Evolutionary conservation across 2,329 filamentous ascomycete genomes (phyloP), one percentile per base, ranked within the genome.

Genomic region (Blumeria graminis): DNA sequence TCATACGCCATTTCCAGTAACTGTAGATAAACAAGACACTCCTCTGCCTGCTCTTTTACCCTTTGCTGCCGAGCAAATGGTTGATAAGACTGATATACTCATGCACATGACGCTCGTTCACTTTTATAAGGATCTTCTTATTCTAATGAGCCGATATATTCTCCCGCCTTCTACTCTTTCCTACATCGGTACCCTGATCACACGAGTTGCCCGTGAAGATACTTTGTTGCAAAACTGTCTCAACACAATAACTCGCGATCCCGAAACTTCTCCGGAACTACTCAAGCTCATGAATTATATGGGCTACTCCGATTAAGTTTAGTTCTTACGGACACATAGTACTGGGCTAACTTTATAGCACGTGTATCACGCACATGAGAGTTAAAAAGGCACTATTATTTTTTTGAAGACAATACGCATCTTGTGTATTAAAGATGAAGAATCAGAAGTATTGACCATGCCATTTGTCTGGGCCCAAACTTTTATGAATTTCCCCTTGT

Each of bases 71-170:
- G 57, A 62, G 18, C 57, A 64, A 32, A 67, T 68, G 66, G 62
- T 68, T 33, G 57, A 65, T 51, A 65, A 63, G 41, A 61, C 65
- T 61, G 66, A 68, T 48, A 58, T 66, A 57, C 55, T 68, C 52
- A 67, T 68, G 65, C 65, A 67, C 55, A 62, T 67, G 28, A 67
- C 63, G 3, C 53, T 65, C 38, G 63, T 66, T 33, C 63, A 67
- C 45, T 64, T 65, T 56, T 67, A 65, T 45, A 62, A 62, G 5
- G 65, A 67, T 28, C 61, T 68, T 35, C 58, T 67, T 6, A 62
- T 63, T 7, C 52, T 60, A 32, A 62, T 67, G 59, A 67, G 65
- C 52, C 60, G 56, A 22, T 62, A 61, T 9, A 62, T 64, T 36
- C 46, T 67, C 14, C 60, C 60, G 0, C 56, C 60, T 34, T 16